Conservation (phyloP, 306 rosid species). For the Corylus americana region DNA sequence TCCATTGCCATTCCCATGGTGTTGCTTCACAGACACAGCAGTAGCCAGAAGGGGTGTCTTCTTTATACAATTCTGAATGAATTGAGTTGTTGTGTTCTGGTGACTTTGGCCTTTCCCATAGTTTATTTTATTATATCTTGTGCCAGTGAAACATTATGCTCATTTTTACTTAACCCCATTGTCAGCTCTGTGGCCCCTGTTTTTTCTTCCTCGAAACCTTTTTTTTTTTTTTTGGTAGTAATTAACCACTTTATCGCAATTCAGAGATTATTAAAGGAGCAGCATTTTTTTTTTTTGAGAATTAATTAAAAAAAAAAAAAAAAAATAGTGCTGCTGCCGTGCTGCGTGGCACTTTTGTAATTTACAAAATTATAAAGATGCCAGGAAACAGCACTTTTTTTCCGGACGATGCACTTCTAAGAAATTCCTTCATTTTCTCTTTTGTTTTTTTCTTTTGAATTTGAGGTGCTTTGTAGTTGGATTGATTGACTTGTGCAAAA, state of each 20-base stretch:
- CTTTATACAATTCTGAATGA: slow-evolving; percentile 12
- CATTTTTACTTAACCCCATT: neutral
- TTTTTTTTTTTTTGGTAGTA: neutral
- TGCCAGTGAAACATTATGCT: neutral
- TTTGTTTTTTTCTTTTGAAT: neutral
- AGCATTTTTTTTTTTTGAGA: too few species aligned
- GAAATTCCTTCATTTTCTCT: neutral
- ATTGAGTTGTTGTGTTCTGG: neutral
- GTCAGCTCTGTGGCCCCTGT: too few species aligned
- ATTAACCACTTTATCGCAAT: neutral
- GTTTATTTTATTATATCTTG: neutral
- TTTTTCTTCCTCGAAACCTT: neutral
- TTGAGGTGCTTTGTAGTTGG: neutral
- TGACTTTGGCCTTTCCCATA: neutral
- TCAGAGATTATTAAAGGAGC: too few species aligned
- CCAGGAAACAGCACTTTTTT: too few species aligned
- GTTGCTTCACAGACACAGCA: slow-evolving; percentile 12
- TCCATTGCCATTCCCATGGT: slow-evolving; percentile 30
- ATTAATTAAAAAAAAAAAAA: too few species aligned
- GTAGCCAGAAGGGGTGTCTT: neutral
- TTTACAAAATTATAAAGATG: too few species aligned
- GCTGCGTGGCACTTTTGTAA: too few species aligned
- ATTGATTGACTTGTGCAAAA: slow-evolving; percentile 13
- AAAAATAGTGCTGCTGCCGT: too few species aligned
- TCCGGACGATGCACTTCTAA: too few species aligned